A percentile compares a stretch with the other conserved stretches of the same genome.
Conservation (phyloP, 2,329 filamentous ascomycete species). For the Aspergillus novofumigatus region DNA sequence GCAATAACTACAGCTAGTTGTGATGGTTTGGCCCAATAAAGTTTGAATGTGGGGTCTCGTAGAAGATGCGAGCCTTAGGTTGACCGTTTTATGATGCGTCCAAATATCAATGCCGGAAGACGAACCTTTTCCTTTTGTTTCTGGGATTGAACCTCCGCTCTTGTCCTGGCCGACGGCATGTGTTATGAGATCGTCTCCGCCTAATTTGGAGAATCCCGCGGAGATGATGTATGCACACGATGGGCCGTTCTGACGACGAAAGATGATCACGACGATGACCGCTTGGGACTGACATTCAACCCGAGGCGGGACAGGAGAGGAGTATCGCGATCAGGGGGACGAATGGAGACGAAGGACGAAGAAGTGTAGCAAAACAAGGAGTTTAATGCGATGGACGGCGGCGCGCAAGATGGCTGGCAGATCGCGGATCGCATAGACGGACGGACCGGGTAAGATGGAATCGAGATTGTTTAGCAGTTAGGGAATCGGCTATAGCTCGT, state of each 20-base stretch:
- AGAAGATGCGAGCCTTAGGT: not conserved
- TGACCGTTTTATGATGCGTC: not conserved
- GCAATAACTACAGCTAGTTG: not conserved
- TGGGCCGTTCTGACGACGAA: constrained; percentile 8
- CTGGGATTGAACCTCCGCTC: constrained; percentile 54
- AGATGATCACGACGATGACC: constrained; percentile 6
- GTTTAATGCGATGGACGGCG: constrained; percentile 1
- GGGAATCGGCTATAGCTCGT: not conserved
- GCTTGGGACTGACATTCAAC: constrained; percentile 20
- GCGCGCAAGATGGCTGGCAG: not conserved
- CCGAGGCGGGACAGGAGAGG: not conserved
- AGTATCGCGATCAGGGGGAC: constrained; percentile 2
- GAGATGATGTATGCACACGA: constrained; percentile 19
- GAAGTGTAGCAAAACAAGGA: constrained; percentile 4
- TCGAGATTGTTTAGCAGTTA: not conserved
- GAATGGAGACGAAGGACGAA: constrained; percentile 12
- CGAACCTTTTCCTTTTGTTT: constrained; percentile 57
- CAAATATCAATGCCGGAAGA: constrained; percentile 8
- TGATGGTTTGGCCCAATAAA: not conserved
- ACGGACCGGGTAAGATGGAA: not conserved
- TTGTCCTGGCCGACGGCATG: constrained; percentile 42
- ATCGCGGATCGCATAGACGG: not conserved
- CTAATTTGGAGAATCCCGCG: constrained; percentile 18
- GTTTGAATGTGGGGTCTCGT: not conserved
- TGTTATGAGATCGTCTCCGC: constrained; percentile 31